Evolutionary conservation across 371 early-diverging fungal species (phyloP).

Genomic region (Fennellomyces sp.): DNA sequence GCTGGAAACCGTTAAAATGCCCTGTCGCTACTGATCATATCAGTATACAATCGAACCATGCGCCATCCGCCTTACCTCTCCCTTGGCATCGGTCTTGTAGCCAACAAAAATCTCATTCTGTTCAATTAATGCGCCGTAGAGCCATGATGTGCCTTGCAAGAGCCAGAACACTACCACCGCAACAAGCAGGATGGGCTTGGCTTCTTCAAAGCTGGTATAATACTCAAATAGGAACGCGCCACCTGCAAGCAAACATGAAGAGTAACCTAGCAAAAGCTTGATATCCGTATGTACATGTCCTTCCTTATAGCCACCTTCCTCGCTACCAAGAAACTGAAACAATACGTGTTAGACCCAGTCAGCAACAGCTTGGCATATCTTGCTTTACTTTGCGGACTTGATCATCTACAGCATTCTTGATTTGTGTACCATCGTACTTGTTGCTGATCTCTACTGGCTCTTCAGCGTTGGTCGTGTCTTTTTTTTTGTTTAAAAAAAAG

Average conservation of each 20-base stretch:
- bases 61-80: conserved; percentile 27
- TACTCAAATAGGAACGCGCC: conserved; percentile 42
- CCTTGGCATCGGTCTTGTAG: conserved; percentile 18
- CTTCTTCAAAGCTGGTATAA: conserved; percentile 37
- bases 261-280: conserved; percentile 42
- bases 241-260: conserved; percentile 42
- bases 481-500: neutral
- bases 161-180: conserved; percentile 41
- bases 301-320: conserved; percentile 25
- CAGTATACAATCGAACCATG: no score
- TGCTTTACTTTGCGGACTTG: conserved; percentile 39
- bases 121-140: conserved; percentile 32
- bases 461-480: conserved; percentile 1
- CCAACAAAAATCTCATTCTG: conserved; percentile 44
- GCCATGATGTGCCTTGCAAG: conserved; percentile 23
- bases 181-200: conserved; percentile 23
- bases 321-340: conserved; percentile 22
- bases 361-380: no score
- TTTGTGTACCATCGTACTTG: conserved; percentile 37
- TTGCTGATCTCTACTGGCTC: conserved; percentile 38
- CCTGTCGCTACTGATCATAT: conserved; percentile 10
- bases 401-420: conserved; percentile 49
- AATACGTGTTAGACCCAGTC: neutral
- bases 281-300: conserved; percentile 41
- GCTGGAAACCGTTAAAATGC: conserved; percentile 23